Evolutionary conservation across 768 basidiomycete genomes (phyloP), one percentile per base, ranked within the genome.

Genomic region (Pulveroboletus sp.): DNA sequence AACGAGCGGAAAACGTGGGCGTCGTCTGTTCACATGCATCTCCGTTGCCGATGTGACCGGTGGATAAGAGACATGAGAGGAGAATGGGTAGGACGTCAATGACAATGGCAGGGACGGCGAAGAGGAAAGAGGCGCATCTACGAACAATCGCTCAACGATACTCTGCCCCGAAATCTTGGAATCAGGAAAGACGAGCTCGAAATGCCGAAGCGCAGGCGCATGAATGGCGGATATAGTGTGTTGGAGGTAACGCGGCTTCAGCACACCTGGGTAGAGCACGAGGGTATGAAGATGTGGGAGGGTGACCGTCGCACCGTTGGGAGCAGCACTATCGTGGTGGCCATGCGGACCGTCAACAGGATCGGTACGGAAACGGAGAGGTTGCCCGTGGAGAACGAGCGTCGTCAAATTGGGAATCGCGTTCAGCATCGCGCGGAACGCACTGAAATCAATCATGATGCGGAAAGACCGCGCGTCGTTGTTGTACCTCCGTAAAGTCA

Each of bases 151-250:
- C 39, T 66, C 60, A 26, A 54, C 45, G 31, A 66, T 33, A 21
- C 47, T 66, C 41, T 64, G 67, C 4, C 67, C 67, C 4, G 57
- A 60, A 1, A 60, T 46, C 32, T 55, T 62, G 2, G 64, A 64
- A 39, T 68, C 66, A 8, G 65, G 67, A 28, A 68, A 66, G 35
- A 69, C 55, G 8, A 66, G 67, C 32, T 66, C 67, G 24, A 66
- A 66, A 17, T 67, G 67, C 35, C 62, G 67, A 8, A 66, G 56
- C 9, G 54, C 57, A 3, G 67, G 65, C 0, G 64, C 67, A 11
- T 57, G 55, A 18, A 66, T 58, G 27, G 62, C 57, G 5, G 67
- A 57, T 21, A 66, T 52, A 15, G 62, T 61, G 24, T 66, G 57
- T 45, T 66, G 65, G 47, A 68, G 50, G 48, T 62, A 68, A 24